Evolutionary conservation across 805 yeast species (phyloP).

Genomic region (Torulaspora quercuum): DNA sequence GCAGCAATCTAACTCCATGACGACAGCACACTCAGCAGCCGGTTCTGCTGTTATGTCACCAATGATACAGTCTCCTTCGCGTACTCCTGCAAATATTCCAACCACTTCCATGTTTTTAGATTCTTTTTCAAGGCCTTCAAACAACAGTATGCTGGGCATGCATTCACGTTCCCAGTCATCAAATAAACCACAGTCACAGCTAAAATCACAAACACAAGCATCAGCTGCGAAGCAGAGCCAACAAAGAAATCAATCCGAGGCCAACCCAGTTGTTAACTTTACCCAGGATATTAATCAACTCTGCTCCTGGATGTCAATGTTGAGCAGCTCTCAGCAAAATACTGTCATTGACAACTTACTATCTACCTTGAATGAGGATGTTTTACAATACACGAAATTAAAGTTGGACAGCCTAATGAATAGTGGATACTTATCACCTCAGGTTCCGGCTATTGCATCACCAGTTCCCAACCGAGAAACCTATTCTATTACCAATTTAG

Average conservation of each 20-base stretch:
- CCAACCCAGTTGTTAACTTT: constrained; percentile 36
- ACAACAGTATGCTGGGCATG: constrained; percentile 15
- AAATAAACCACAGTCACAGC: constrained; percentile 9
- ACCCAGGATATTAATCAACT: constrained; percentile 50
- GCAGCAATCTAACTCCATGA: constrained; percentile 8
- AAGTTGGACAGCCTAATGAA: constrained; percentile 41
- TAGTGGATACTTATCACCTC: constrained; percentile 27
- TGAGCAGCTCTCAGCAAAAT: constrained; percentile 50
- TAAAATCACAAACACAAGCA: constrained; percentile 4
- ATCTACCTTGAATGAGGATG: constrained; percentile 49
- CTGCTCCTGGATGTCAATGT: constrained; percentile 49
- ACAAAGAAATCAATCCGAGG: constrained; percentile 11
- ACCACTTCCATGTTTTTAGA: constrained; percentile 23
- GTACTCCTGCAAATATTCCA: constrained; percentile 14
- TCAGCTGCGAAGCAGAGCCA: constrained; percentile 6
- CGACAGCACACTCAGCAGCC: constrained; percentile 26
- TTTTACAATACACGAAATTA: constrained; percentile 46
- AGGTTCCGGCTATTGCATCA: constrained; percentile 27
- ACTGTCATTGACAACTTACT: constrained; percentile 54
- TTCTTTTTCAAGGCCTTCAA: constrained; percentile 24
- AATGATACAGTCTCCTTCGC: constrained; percentile 23
- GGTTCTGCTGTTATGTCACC: constrained; percentile 32
- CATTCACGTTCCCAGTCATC: constrained; percentile 12
- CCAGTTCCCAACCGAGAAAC: constrained; percentile 27
- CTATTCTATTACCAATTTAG: constrained; percentile 17